Evolutionary conservation across 2,329 filamentous ascomycete species (phyloP), one percentile per base, ranked within the genome.

Genomic region (Aspergillus ochraceoroseus): DNA sequence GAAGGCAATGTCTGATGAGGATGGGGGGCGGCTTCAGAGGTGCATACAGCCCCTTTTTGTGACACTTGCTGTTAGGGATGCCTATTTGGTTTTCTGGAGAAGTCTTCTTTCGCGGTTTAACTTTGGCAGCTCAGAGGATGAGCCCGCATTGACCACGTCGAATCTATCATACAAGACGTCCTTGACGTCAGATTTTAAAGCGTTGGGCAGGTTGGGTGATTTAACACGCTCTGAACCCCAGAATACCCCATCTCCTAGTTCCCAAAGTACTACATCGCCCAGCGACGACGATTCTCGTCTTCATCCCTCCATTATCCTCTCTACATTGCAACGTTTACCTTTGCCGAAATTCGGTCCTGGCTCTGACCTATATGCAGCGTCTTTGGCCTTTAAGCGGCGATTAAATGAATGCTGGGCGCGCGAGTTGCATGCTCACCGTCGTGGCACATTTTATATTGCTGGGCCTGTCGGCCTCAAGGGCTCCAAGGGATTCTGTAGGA

Each of bases 401-500:
- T 36, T 63, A 7, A 52, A 52, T 7, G 49, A 59, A 25, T 56
- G 53, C 31, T 49, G 41, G 36, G 40, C 46, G 40, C 47, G 29
- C 19, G 43, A 44, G 11, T 36, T 41, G 17, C 50, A 48, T 20
- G 54, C 54, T 26, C 53, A 56, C 34, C 52, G 44, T n/a, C 58
- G 58, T 22, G 62, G 63, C 11, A 52, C 53, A 9, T 63, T 65
- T 43, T 62, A 56, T 23, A 46, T 65, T n/a, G 38, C 45, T 32
- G 63, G 63, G 3, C 61, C 59, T 8, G 54, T 65, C 15, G 60
- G 59, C 5, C 32, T 65, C 1, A 56, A 53, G 35, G 63, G 63
- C 3, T 54, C 59, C 2, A 53, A 53, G 20, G 63, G 61, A 7
- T 55, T 57, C 36, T 64, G 61, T 40, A 56, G 62, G 37, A 49